Conservation (phyloP, 2,329 filamentous ascomycete species). For the Zarea fungicola region DNA sequence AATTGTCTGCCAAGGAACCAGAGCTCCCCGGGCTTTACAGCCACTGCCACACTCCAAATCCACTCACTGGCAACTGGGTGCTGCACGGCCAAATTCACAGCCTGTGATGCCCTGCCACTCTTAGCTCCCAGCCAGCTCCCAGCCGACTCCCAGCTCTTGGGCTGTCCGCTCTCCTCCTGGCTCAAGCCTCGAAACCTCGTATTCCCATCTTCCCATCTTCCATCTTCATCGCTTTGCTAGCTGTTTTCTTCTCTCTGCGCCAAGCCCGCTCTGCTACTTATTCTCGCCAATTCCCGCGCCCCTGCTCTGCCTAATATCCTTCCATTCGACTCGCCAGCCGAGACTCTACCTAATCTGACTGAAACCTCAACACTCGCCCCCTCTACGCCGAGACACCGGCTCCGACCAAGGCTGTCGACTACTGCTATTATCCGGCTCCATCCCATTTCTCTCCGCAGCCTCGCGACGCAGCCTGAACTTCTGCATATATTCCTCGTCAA, state of each 20-base stretch:
- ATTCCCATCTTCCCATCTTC: background rate
- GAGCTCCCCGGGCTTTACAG: background rate
- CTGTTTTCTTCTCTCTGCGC: background rate
- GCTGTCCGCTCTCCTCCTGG: background rate
- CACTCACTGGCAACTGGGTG: too few species aligned
- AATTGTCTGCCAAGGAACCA: background rate
- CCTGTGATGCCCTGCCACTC: too few species aligned
- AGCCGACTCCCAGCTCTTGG: background rate
- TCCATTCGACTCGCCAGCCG: too few species aligned
- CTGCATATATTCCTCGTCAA: background rate
- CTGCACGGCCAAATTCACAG: too few species aligned
- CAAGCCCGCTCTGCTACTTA: background rate
- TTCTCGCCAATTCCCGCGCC: background rate
- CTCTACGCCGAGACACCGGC: too few species aligned
- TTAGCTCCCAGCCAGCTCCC: too few species aligned
- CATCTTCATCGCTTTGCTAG: background rate
- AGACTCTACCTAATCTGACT: too few species aligned
- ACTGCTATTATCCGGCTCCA: background rate
- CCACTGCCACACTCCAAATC: background rate
- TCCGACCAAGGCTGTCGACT: too few species aligned
- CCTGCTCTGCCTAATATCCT: background rate
- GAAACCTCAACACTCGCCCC: too few species aligned
- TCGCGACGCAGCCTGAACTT: slow-evolving; percentile 8
- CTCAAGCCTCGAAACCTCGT: slow-evolving; percentile 4
- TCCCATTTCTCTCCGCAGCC: slow-evolving; percentile 7